A percentile compares a stretch with the other conserved stretches of the same genome.
phyloP scores from a whole-genome alignment of 306 rosid species.

The Quercus robur region DNA sequence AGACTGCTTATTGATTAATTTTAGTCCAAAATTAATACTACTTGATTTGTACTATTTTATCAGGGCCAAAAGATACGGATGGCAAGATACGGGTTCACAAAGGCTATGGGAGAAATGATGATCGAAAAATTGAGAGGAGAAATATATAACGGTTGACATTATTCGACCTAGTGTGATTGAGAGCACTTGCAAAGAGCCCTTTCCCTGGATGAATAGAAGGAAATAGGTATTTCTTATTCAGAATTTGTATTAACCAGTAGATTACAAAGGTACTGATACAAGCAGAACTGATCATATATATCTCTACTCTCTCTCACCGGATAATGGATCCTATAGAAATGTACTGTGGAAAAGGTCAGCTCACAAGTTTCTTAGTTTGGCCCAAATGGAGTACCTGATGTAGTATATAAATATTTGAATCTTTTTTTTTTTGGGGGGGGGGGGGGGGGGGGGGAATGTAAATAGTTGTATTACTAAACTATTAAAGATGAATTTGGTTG shows the following conservation, averaged over 20 bases:
- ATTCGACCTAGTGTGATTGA: constrained; percentile 91
- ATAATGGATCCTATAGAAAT: constrained; percentile 96
- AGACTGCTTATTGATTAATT: too few species aligned
- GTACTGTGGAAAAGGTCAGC: constrained; percentile 90
- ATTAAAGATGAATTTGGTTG: not conserved
- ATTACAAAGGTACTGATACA: not conserved
- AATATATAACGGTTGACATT: constrained; percentile 57
- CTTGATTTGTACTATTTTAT: not conserved
- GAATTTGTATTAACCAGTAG: not conserved
- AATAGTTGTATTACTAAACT: not conserved
- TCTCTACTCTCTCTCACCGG: constrained; percentile 26
- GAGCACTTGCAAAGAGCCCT: constrained; percentile 85
- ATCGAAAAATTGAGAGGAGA: constrained; percentile 77
- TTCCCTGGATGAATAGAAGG: constrained; percentile 99
- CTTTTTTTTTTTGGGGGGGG: too few species aligned
- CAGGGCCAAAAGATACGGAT: constrained; percentile 78
- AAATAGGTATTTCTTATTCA: constrained; percentile 50
- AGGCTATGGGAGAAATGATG: constrained; percentile 98
- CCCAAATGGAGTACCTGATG: constrained; percentile 86
- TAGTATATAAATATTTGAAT: constrained; percentile 37
- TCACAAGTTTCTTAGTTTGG: constrained; percentile 77
- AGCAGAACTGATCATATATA: too few species aligned
- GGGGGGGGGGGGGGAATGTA: not conserved
- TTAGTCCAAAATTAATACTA: not conserved
- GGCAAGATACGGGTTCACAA: constrained; percentile 99